These are phyloP conservation scores for Senna tora DNA, from an alignment of 306 rosid species.

Conservation along the genomic window DNA sequence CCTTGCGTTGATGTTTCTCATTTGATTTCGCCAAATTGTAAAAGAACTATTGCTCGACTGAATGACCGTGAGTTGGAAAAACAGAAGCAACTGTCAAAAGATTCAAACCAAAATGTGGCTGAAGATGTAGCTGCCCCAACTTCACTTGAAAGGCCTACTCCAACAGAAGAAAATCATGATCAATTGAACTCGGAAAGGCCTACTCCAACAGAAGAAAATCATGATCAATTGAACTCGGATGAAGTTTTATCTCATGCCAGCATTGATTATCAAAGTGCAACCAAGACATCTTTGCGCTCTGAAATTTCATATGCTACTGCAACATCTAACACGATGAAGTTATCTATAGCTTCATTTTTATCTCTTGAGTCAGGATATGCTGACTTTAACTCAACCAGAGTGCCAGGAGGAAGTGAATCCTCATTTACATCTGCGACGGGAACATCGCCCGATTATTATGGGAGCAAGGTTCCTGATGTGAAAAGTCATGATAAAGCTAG, in stretches of 20 bases:
- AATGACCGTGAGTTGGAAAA: conserved; percentile 25
- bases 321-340: conserved; percentile 29
- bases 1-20: conserved; percentile 47
- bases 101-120: conserved; percentile 17
- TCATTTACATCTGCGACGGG: conserved; percentile 31
- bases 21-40: conserved; percentile 34
- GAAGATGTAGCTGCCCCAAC: conserved; percentile 23
- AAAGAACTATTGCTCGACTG: neutral
- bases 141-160: conserved; percentile 3
- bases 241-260: conserved; percentile 33
- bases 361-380: conserved; percentile 40
- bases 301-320: conserved; percentile 42
- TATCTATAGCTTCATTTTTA: conserved; percentile 37
- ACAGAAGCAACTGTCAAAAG: conserved; percentile 6
- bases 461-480: conserved; percentile 29
- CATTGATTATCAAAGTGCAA: conserved; percentile 20
- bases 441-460: neutral
- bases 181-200: conserved; percentile 21
- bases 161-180: conserved; percentile 16
- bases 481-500: conserved; percentile 24
- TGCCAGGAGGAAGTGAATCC: conserved; percentile 26
- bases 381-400: conserved; percentile 29
- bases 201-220: conserved; percentile 10
- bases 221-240: conserved; percentile 2
- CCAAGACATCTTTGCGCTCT: conserved; percentile 23